Percentiles rank a stretch among this genome's conserved stretches.
Evolutionary conservation across 352 stramenopile species (phyloP).

Genomic region (Ochromonadaceae sp.): DNA sequence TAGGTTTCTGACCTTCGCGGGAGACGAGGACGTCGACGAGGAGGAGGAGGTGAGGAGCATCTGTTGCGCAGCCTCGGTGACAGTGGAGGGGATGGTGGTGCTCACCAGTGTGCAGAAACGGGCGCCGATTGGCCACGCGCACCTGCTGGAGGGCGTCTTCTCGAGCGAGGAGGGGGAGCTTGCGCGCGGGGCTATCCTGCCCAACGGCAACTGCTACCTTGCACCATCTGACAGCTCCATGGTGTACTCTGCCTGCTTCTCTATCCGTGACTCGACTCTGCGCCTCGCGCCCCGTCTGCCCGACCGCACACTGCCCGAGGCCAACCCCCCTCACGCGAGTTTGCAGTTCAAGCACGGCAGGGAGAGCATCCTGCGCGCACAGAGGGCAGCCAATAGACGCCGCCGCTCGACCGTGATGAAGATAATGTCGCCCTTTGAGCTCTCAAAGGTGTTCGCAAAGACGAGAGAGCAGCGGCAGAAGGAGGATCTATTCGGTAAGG

Average conservation of each 20-base stretch:
- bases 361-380: neutral
- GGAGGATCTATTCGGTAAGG: constrained; percentile 8
- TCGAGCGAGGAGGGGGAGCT: neutral
- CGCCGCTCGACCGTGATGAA: neutral
- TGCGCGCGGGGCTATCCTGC: neutral
- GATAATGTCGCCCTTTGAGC: neutral
- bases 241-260: neutral
- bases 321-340: neutral
- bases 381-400: neutral
- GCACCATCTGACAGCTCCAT: neutral
- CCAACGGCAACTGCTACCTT: constrained; percentile 5
- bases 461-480: neutral
- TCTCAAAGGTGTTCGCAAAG: constrained; percentile 16
- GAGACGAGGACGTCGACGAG: too few relatives aligned
- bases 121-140: neutral
- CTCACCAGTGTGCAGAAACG: neutral
- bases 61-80: too few relatives aligned
- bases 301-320: neutral
- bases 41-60: too few relatives aligned
- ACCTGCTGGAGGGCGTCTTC: neutral
- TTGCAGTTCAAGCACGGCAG: neutral
- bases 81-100: too few relatives aligned
- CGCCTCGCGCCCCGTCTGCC: neutral
- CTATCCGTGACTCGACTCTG: neutral
- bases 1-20: too few relatives aligned